phyloP scores from a whole-genome alignment of 2,329 filamentous ascomycete genomes.

The Raffaelea ambrosiae region DNA sequence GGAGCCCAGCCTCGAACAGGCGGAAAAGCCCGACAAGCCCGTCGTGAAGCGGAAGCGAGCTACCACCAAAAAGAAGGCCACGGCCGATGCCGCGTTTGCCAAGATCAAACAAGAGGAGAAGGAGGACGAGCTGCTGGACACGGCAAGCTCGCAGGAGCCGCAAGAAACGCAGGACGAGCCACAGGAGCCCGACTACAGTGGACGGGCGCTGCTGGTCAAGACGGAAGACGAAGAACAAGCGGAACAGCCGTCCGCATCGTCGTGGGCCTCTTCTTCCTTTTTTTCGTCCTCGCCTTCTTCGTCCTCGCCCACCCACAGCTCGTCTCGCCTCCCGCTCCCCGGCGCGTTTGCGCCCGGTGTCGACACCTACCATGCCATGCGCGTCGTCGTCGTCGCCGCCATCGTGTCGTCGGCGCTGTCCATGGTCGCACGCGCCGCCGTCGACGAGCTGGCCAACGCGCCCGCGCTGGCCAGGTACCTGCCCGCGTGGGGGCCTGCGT shows the following conservation, averaged over 20 bases:
- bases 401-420: slow-evolving; percentile 1
- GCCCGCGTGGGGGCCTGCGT: background rate
- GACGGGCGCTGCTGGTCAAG: too few species aligned
- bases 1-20: background rate
- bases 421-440: background rate
- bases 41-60: background rate
- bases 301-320: too few species aligned
- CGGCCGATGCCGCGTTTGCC: background rate
- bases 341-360: slow-evolving; percentile 7
- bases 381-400: slow-evolving; percentile 1
- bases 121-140: background rate
- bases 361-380: slow-evolving; percentile 1
- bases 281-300: too few species aligned
- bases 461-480: slow-evolving; percentile 1
- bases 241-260: too few species aligned
- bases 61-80: background rate
- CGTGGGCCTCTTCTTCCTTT: too few species aligned
- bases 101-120: too few species aligned
- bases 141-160: background rate
- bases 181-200: too few species aligned
- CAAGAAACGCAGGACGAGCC: too few species aligned
- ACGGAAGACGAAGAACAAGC: too few species aligned
- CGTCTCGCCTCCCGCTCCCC: slow-evolving; percentile 2
- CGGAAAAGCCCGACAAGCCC: background rate
- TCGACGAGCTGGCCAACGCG: background rate